A percentile compares a stretch with the other conserved stretches of the same genome.
These are phyloP conservation scores for Globisporangium middletonii DNA, from an alignment of 352 stramenopile species.

Conservation along the genomic window DNA sequence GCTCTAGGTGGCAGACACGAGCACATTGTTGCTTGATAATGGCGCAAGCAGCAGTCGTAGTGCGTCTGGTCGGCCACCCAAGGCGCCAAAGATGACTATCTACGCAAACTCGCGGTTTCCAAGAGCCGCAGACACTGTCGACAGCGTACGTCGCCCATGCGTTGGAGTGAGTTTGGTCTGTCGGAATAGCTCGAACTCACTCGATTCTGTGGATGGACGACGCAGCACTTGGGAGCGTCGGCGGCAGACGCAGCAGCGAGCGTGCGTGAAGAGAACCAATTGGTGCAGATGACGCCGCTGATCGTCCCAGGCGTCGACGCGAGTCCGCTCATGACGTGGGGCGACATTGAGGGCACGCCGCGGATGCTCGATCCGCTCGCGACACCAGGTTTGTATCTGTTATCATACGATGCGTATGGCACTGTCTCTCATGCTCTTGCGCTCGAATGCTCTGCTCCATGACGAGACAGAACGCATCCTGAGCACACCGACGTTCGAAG, in stretches of 20 bases:
- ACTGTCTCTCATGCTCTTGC: neutral
- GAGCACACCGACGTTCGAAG: slow-evolving; percentile 48
- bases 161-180: neutral
- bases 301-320: slow-evolving; percentile 66
- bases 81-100: slow-evolving; percentile 40
- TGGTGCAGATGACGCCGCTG: slow-evolving; percentile 77
- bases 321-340: slow-evolving; percentile 83
- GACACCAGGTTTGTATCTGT: slow-evolving; percentile 28
- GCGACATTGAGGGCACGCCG: slow-evolving; percentile 76
- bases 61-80: slow-evolving; percentile 20
- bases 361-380: slow-evolving; percentile 37
- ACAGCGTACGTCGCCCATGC: neutral
- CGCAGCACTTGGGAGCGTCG: neutral
- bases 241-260: slow-evolving; percentile 1
- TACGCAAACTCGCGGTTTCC: slow-evolving; percentile 76
- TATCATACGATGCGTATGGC: neutral
- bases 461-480: slow-evolving; percentile 24
- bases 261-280: slow-evolving; percentile 21
- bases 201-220: slow-evolving; percentile 1
- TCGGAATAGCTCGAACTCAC: neutral
- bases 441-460: neutral
- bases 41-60: slow-evolving; percentile 15
- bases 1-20: slow-evolving; percentile 10
- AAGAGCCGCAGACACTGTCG: neutral
- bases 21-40: slow-evolving; percentile 41